Percentiles rank a stretch among this genome's conserved stretches.
Conservation (phyloP, 805 yeast genomes). For the Komagataella pastoris region DNA sequence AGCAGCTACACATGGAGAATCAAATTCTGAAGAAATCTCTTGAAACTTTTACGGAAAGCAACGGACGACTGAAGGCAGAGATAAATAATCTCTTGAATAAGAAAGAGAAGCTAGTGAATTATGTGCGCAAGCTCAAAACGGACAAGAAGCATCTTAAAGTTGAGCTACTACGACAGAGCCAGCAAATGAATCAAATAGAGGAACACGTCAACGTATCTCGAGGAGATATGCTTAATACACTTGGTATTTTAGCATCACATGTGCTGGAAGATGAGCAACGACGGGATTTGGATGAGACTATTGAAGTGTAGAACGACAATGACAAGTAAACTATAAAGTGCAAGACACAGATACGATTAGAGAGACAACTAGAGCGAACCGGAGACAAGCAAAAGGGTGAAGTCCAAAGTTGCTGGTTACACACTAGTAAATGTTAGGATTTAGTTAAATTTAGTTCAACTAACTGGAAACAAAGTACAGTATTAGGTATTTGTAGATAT, state of each 20-base stretch:
- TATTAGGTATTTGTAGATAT: neutral
- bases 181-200: constrained; percentile 12
- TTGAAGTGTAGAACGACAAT: neutral
- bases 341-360: neutral
- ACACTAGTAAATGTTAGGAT: neutral
- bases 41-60: constrained; percentile 12
- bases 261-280: constrained; percentile 18
- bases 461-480: neutral
- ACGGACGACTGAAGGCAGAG: constrained; percentile 11
- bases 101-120: constrained; percentile 18
- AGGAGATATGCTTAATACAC: constrained; percentile 21
- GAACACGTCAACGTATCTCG: constrained; percentile 15
- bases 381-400: neutral
- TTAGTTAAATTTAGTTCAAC: neutral
- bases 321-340: neutral
- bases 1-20: constrained; percentile 17
- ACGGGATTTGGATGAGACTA: neutral
- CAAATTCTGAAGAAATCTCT: constrained; percentile 14
- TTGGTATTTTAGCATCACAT: constrained; percentile 20
- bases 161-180: constrained; percentile 15
- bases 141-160: constrained; percentile 13
- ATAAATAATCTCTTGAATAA: constrained; percentile 18
- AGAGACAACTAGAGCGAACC: neutral
- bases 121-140: constrained; percentile 15
- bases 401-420: neutral